phyloP scores from a whole-genome alignment of 2,329 filamentous ascomycete species.

The Penicillium glabrum region DNA sequence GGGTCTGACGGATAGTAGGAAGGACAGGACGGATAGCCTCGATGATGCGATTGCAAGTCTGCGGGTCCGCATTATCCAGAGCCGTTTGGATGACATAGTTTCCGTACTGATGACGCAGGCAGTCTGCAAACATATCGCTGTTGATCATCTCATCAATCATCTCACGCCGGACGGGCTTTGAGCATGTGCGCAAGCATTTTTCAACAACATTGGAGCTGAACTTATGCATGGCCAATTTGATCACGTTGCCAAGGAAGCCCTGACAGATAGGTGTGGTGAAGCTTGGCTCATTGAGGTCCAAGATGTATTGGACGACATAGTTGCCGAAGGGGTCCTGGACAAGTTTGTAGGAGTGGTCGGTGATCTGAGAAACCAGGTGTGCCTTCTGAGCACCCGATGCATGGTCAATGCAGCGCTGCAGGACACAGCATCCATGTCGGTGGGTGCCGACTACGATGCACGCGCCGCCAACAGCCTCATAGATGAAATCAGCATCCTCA shows the following conservation, averaged over 20 bases:
- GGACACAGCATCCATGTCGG: constrained; percentile 94
- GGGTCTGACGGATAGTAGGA: constrained; percentile 81
- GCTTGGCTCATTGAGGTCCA: constrained; percentile 82
- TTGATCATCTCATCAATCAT: constrained; percentile 80
- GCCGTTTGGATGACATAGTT: constrained; percentile 99
- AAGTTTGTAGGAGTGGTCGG: constrained; percentile 78
- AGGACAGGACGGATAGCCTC: constrained; percentile 84
- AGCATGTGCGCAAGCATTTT: constrained; percentile 84
- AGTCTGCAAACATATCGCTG: constrained; percentile 76
- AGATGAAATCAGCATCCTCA: constrained; percentile 90
- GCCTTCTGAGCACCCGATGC: constrained; percentile 86
- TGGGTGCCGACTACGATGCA: constrained; percentile 93
- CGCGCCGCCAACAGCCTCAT: constrained; percentile 83
- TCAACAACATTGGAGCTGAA: constrained; percentile 99
- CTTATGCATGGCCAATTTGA: constrained; percentile 84
- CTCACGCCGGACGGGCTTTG: constrained; percentile 70
- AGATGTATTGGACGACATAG: constrained; percentile 98
- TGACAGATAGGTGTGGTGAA: constrained; percentile 88
- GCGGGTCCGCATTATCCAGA: constrained; percentile 75
- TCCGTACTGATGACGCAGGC: constrained; percentile 88
- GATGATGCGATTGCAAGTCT: constrained; percentile 72
- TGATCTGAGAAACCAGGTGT: constrained; percentile 83
- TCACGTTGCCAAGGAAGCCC: constrained; percentile 72
- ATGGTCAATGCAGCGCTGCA: constrained; percentile 98
- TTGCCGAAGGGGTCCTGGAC: constrained; percentile 98